phyloP scores from a whole-genome alignment of 805 yeast species.

The Metschnikowia arizonensis region DNA sequence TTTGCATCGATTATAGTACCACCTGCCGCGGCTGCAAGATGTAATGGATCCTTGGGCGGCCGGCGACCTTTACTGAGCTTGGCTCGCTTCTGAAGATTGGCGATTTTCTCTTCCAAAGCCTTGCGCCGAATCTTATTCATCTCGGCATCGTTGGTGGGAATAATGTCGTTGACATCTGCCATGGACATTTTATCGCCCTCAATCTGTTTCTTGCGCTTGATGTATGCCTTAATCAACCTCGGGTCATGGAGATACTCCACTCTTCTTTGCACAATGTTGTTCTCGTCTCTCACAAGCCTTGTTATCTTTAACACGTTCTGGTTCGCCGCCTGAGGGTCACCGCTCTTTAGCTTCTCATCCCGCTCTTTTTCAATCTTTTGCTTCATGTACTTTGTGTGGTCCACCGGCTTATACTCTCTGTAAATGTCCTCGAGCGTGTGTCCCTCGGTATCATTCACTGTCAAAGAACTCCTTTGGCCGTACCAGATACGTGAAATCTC shows the following conservation, averaged over 20 bases:
- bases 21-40: conserved; percentile 41
- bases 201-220: conserved; percentile 62
- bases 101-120: conserved; percentile 76
- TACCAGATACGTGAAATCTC: conserved; percentile 90
- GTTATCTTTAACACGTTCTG: conserved; percentile 48
- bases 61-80: conserved; percentile 45
- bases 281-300: conserved; percentile 74
- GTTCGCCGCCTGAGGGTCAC: conserved; percentile 22
- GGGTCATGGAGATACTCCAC: conserved; percentile 80
- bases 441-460: conserved; percentile 33
- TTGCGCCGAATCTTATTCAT: conserved; percentile 73
- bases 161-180: conserved; percentile 66
- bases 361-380: conserved; percentile 33
- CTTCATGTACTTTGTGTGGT: conserved; percentile 30
- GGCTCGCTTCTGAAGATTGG: conserved; percentile 72
- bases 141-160: conserved; percentile 79
- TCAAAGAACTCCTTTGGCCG: conserved; percentile 63
- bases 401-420: conserved; percentile 35
- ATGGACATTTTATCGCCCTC: conserved; percentile 52
- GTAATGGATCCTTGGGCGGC: conserved; percentile 31
- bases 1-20: conserved; percentile 42
- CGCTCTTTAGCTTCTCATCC: conserved; percentile 29
- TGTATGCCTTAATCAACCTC: conserved; percentile 78
- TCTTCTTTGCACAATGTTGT: conserved; percentile 80
- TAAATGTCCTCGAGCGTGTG: conserved; percentile 37